A percentile compares a stretch with the other conserved stretches of the same genome.
These are phyloP conservation scores for Aegilops bicornis DNA, from an alignment of 176 grass and related monocot genomes.

Conservation along the genomic window DNA sequence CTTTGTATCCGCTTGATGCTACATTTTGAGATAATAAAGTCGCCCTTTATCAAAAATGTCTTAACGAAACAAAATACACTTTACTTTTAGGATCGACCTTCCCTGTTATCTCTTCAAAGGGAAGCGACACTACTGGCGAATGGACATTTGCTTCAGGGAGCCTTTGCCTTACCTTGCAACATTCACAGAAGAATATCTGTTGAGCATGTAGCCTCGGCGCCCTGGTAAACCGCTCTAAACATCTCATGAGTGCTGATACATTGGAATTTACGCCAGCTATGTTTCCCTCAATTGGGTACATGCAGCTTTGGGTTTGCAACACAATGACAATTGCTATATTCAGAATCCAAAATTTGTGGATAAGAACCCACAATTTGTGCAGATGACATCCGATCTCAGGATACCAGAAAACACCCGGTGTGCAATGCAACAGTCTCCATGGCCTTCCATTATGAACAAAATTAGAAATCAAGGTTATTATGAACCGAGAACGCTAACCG, in stretches of 20 bases:
- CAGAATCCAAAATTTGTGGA: slow-evolving; percentile 72
- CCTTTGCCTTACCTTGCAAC: slow-evolving; percentile 76
- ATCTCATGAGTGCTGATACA: slow-evolving; percentile 68
- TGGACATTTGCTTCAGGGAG: slow-evolving; percentile 96
- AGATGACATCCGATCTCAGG: slow-evolving; percentile 91
- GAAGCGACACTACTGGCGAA: slow-evolving; percentile 89
- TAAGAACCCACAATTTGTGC: slow-evolving; percentile 86
- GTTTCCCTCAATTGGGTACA: slow-evolving; percentile 50
- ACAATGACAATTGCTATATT: too few species aligned
- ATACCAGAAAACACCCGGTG: slow-evolving; percentile 86
- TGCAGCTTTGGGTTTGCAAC: slow-evolving; percentile 29
- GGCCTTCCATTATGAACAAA: slow-evolving; percentile 31
- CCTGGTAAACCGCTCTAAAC: slow-evolving; percentile 77
- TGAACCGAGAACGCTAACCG: too few species aligned
- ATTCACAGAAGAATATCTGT: slow-evolving; percentile 92
- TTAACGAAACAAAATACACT: too few species aligned
- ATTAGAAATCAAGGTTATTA: slow-evolving; percentile 19
- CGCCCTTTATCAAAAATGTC: too few species aligned
- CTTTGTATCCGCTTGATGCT: too few species aligned
- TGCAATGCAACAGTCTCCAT: slow-evolving; percentile 94
- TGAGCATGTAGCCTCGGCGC: slow-evolving; percentile 35
- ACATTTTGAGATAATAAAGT: too few species aligned
- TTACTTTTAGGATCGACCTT: too few species aligned
- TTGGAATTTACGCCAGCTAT: slow-evolving; percentile 30
- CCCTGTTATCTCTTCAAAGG: slow-evolving; percentile 79